These are phyloP conservation scores for Talaromyces wortmannii DNA, from an alignment of 495 filamentous ascomycete species.

Conservation along the genomic window DNA sequence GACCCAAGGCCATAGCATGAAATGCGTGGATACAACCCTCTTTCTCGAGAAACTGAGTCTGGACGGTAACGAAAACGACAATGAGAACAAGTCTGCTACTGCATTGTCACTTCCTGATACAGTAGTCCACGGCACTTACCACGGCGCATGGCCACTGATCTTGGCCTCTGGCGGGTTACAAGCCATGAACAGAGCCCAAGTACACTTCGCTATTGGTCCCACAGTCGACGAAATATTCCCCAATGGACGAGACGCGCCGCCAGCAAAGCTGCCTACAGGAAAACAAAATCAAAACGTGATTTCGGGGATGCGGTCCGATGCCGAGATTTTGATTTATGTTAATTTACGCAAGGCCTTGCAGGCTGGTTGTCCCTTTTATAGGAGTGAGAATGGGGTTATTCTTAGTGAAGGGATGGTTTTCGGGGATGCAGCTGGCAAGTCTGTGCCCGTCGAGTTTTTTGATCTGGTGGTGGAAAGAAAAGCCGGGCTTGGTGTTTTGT, in stretches of 20 bases:
- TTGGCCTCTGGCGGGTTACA: slow-evolving; percentile 65
- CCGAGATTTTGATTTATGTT: slow-evolving; percentile 73
- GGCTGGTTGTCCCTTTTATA: slow-evolving; percentile 71
- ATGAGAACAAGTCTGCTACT: slow-evolving; percentile 18
- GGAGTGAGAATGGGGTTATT: slow-evolving; percentile 77
- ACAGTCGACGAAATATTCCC: slow-evolving; percentile 32
- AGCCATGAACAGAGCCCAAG: slow-evolving; percentile 74
- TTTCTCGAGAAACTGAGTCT: slow-evolving; percentile 59
- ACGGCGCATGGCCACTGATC: slow-evolving; percentile 67
- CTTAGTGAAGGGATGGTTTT: slow-evolving; percentile 38
- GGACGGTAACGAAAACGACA: slow-evolving; percentile 10
- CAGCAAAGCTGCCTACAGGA: slow-evolving; percentile 4
- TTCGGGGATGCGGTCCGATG: slow-evolving; percentile 77
- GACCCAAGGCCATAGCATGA: slow-evolving; percentile 76
- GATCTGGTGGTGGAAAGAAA: slow-evolving; percentile 51
- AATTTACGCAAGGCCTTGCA: slow-evolving; percentile 61
- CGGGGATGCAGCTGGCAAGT: slow-evolving; percentile 12
- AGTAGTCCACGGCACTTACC: slow-evolving; percentile 85
- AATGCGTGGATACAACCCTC: slow-evolving; percentile 56
- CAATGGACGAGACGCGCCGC: slow-evolving; percentile 9
- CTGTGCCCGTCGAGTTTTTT: slow-evolving; percentile 35
- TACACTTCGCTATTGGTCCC: slow-evolving; percentile 75
- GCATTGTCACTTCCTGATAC: slow-evolving; percentile 40
- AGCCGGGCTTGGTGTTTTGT: slow-evolving; percentile 52
- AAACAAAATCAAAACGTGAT: slow-evolving; percentile 43